phyloP scores from a whole-genome alignment of 352 stramenopile genomes.

The Phytopythium aichiense region DNA sequence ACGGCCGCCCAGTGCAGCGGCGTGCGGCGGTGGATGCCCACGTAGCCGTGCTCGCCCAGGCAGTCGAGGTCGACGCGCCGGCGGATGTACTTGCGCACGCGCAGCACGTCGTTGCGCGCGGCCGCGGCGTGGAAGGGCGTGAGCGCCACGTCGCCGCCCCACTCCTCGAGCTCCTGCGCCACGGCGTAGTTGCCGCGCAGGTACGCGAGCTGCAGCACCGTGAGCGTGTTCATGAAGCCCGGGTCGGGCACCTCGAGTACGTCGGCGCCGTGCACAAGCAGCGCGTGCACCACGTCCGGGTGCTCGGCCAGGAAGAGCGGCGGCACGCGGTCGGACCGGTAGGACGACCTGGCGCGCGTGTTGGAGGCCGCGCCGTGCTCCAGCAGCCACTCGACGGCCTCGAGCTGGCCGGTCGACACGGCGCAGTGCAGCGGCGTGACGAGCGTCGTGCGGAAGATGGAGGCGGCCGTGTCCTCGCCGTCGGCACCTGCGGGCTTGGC shows the following conservation, averaged over 20 bases:
- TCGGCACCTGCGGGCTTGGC: constrained; percentile 29
- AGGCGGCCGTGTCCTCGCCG: constrained; percentile 61
- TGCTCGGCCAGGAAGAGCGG: constrained; percentile 78
- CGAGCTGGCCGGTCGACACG: constrained; percentile 60
- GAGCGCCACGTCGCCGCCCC: constrained; percentile 72
- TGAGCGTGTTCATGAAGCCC: constrained; percentile 81
- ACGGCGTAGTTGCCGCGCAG: constrained; percentile 74
- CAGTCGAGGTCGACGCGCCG: constrained; percentile 57
- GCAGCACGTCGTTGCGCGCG: constrained; percentile 45
- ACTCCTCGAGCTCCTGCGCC: constrained; percentile 71
- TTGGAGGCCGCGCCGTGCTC: constrained; percentile 47
- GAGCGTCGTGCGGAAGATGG: constrained; percentile 80
- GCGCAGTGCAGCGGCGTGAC: constrained; percentile 80
- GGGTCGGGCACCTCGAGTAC: constrained; percentile 62
- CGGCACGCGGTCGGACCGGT: constrained; percentile 64
- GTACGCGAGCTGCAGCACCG: constrained; percentile 73
- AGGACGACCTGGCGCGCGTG: constrained; percentile 52
- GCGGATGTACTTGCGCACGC: constrained; percentile 62
- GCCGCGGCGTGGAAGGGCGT: constrained; percentile 75
- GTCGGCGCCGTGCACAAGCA: constrained; percentile 64
- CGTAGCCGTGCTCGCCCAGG: constrained; percentile 76
- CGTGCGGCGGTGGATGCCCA: constrained; percentile 72
- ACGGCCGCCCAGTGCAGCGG: constrained; percentile 78
- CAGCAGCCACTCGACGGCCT: constrained; percentile 71
- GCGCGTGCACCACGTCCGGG: constrained; percentile 48